These are phyloP conservation scores for Lindgomyces ingoldianus DNA, from an alignment of 495 filamentous ascomycete genomes.

Conservation along the genomic window DNA sequence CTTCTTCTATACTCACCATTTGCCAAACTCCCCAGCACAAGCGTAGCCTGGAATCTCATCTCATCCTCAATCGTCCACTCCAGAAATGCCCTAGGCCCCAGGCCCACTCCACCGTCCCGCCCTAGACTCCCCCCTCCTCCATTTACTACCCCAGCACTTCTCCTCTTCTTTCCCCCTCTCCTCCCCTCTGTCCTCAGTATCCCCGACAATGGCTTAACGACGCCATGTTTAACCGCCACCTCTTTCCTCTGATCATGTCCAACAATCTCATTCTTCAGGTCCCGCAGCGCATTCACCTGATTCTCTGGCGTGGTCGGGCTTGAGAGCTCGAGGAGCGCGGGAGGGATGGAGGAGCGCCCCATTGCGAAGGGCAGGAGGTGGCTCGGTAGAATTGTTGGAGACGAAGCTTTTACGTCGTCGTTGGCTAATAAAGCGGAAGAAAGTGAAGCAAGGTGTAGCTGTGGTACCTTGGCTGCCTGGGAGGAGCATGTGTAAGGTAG, in stretches of 20 bases:
- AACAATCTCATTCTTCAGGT: slow-evolving; percentile 84
- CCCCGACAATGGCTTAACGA: slow-evolving; percentile 66
- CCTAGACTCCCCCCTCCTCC: slow-evolving; percentile 22
- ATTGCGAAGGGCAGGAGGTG: slow-evolving; percentile 7
- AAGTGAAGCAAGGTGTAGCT: background rate
- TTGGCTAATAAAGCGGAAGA: too few relatives aligned
- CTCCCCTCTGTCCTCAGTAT: slow-evolving; percentile 52
- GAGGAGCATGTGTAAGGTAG: too few relatives aligned
- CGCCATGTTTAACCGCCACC: slow-evolving; percentile 65
- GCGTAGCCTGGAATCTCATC: slow-evolving; percentile 73
- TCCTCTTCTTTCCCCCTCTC: slow-evolving; percentile 46
- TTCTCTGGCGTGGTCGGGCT: slow-evolving; percentile 22
- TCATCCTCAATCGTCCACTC: slow-evolving; percentile 58
- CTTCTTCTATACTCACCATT: slow-evolving; percentile 60
- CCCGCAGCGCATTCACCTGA: slow-evolving; percentile 65
- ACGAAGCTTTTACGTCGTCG: too few relatives aligned
- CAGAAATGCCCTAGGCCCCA: background rate
- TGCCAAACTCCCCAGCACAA: slow-evolving; percentile 79
- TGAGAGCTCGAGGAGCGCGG: slow-evolving; percentile 36
- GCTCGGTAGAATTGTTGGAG: background rate
- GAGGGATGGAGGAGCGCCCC: slow-evolving; percentile 26
- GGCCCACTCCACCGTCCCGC: slow-evolving; percentile 10
- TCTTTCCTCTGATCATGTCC: slow-evolving; percentile 89
- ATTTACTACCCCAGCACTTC: slow-evolving; percentile 42
- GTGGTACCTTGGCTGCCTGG: background rate